Conservation (phyloP, 2,329 filamentous ascomycete species). For the Phyllosticta citribraziliensis region DNA sequence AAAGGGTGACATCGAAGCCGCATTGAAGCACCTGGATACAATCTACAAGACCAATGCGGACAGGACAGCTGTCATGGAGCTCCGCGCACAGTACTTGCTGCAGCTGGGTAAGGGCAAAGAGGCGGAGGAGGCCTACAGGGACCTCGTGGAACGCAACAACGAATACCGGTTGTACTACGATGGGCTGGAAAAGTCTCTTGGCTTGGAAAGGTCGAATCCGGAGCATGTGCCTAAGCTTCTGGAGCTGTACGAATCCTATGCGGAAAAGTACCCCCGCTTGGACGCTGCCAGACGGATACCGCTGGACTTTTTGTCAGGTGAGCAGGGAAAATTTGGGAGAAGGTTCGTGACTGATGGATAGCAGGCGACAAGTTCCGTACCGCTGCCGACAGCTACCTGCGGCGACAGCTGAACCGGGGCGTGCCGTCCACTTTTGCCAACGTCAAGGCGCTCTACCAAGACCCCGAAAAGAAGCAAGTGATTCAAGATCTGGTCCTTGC, state of each 20-base stretch:
- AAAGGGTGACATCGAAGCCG: constrained; percentile 69
- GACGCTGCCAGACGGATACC: constrained; percentile 82
- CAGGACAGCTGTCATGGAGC: constrained; percentile 74
- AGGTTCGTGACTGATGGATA: not conserved
- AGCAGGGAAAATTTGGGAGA: not conserved
- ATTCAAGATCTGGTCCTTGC: constrained; percentile 68
- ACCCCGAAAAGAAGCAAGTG: constrained; percentile 65
- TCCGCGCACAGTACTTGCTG: constrained; percentile 73
- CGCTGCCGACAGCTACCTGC: constrained; percentile 69
- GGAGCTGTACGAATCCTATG: constrained; percentile 72
- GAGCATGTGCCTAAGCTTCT: constrained; percentile 60
- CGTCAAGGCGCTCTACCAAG: constrained; percentile 81
- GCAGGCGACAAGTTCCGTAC: constrained; percentile 67
- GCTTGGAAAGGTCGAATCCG: constrained; percentile 50
- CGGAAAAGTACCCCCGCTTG: constrained; percentile 67
- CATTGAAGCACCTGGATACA: constrained; percentile 74
- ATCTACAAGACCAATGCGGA: constrained; percentile 72
- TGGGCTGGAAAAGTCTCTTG: constrained; percentile 60
- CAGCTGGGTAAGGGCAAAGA: constrained; percentile 69
- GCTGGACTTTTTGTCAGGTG: constrained; percentile 74
- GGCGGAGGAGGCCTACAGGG: constrained; percentile 70
- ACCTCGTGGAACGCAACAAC: constrained; percentile 74
- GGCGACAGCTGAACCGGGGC: constrained; percentile 79
- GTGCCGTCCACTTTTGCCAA: constrained; percentile 96
- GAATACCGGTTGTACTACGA: constrained; percentile 84